Evolutionary conservation across 176 grass and related monocot species (phyloP), one percentile per base, ranked within the genome.

Genomic region (Carex scoparia): DNA sequence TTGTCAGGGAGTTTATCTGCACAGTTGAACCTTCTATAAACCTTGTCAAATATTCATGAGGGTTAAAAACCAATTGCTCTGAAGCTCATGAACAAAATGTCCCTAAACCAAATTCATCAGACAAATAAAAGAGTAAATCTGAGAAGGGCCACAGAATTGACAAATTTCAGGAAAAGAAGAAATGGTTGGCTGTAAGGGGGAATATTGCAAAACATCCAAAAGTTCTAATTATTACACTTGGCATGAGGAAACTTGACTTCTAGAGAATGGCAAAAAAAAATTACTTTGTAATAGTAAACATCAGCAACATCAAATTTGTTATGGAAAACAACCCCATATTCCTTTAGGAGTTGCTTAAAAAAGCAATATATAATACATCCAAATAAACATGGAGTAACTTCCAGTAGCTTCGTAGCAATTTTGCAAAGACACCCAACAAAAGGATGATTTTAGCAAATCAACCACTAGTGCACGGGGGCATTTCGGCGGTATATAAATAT

Each of bases 341-440:
- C 67, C 5, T 15, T 18, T 77, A 77, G 2, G 40, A 48, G 40
- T 16, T 15, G 10, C 46, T 10, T 77, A 31, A 56, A 73, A 73
- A 77, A 57, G 73, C 48, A 56, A 54, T 55, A 56, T 5, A 55
- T 55, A 16, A 54, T 55, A 56, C 12, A 55, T 55, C 12, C 12
- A 49, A 10, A 77, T 27, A 23, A 77, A 55, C 19, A 77, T 31
- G 72, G 46, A 55, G 11, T 55, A 11, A 42, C 16, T 15, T 19
- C 2, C 14, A 44, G 40, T 77, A 56, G 49, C 12, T 77, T 31
- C 5, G 5, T 30, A 55, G 49, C 23, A 77, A 77, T 33, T 15
- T 56, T 49, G 49, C 28, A 5, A 32, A 77, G 73, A 55, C 46
- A 77, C 23, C 73, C 73, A 77, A 77, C 19, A 75, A 75, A 61